These are phyloP conservation scores for Penicillium roqueforti DNA, from an alignment of 495 filamentous ascomycete genomes.

Conservation along the genomic window DNA sequence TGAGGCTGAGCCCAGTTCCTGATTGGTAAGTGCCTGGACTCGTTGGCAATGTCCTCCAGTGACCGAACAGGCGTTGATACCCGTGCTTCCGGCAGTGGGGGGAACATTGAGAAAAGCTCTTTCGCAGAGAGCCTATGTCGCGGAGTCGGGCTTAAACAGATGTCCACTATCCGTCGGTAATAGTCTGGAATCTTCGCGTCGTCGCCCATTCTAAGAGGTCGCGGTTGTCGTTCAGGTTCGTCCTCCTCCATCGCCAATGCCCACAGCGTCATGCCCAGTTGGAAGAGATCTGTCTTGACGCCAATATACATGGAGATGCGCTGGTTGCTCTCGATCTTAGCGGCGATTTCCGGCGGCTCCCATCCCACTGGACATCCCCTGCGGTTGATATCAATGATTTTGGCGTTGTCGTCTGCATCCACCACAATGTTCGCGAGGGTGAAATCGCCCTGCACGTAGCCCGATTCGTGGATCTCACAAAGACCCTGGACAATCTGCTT, in stretches of 20 bases:
- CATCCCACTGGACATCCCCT: conserved; percentile 94
- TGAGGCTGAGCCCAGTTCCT: conserved; percentile 5
- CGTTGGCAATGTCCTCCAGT: not conserved
- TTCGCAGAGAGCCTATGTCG: conserved; percentile 53
- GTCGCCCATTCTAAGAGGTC: conserved; percentile 57
- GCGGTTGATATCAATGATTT: conserved; percentile 98
- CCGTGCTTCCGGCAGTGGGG: conserved; percentile 16
- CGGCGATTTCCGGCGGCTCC: conserved; percentile 91
- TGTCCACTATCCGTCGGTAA: conserved; percentile 53
- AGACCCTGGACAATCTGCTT: conserved; percentile 87
- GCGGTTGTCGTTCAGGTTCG: conserved; percentile 75
- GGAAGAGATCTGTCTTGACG: conserved; percentile 93
- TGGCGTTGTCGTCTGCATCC: conserved; percentile 75
- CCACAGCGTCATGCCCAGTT: conserved; percentile 97
- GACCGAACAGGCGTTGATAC: conserved; percentile 1
- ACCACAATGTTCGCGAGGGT: conserved; percentile 97
- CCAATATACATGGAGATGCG: conserved; percentile 97
- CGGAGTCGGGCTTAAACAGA: conserved; percentile 54
- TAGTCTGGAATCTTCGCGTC: conserved; percentile 54
- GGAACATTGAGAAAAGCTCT: conserved; percentile 52
- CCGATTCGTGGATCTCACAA: conserved; percentile 89
- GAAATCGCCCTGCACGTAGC: conserved; percentile 97
- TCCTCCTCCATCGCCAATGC: conserved; percentile 81
- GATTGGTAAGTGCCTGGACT: conserved; percentile 3
- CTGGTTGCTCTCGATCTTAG: conserved; percentile 85